Conservation (phyloP, 169 alveolate genomes). For the Cryptosporidium ubiquitum region DNA sequence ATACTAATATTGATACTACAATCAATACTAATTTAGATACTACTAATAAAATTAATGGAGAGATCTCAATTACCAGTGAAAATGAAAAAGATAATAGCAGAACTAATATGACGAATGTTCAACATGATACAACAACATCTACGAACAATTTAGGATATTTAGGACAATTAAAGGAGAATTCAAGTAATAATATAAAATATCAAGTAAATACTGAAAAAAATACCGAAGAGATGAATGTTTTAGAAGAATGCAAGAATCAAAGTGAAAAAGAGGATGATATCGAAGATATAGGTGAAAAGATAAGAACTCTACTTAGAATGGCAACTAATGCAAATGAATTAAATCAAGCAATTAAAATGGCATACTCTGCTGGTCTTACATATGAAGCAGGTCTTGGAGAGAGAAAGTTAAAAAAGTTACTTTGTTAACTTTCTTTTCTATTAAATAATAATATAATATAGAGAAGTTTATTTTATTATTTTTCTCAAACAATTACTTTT, state of each 20-base stretch:
- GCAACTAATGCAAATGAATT: conserved; percentile 43
- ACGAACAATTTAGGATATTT: background rate
- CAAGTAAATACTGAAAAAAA: background rate
- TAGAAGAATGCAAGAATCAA: background rate
- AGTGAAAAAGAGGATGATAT: background rate
- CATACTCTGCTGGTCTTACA: conserved; percentile 59
- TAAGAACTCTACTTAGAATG: conserved; percentile 27
- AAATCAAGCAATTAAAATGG: conserved; percentile 64
- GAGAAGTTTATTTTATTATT: too few species aligned
- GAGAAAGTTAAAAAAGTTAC: conserved; percentile 50
- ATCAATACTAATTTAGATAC: background rate
- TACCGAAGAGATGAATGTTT: background rate
- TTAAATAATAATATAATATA: too few species aligned
- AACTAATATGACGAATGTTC: background rate
- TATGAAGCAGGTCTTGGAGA: conserved; percentile 66
- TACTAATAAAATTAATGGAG: background rate
- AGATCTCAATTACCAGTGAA: too few species aligned
- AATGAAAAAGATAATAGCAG: background rate
- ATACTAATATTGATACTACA: background rate
- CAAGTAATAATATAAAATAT: background rate
- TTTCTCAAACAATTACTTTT: too few species aligned
- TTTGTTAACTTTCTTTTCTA: conserved; percentile 9
- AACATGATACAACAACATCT: background rate
- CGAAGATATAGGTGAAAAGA: conserved; percentile 42
- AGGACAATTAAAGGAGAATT: background rate